Base-by-base conservation (phyloP, 371 early-diverging fungal species). In the Circinella umbellata region DNA sequence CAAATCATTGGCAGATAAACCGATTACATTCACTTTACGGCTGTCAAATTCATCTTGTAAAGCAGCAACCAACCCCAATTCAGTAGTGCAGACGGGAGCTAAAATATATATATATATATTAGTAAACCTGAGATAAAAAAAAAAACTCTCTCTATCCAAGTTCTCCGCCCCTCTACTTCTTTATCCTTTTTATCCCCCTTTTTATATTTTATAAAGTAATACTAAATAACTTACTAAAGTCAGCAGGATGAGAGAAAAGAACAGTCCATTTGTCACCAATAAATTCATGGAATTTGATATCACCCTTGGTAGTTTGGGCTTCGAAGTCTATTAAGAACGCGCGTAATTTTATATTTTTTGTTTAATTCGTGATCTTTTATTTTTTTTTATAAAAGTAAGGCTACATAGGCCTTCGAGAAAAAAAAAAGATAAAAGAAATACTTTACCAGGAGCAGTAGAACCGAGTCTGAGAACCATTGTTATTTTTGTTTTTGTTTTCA, bases 61-160 rank as follows among this genome's bases (percentile, higher is more conserved):
- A 64, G 88, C 90, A 71, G 96, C 96, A 15, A 95, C 96, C 39
- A 88, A 88, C 63, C 97, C 97, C 67, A 97, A 91, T 81, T 98
- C 98, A 35, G 96, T 96, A 51, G 96, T 96, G 87, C 98, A 97
- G 54, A 96, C 97, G 62, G 96, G 97, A 46, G 97, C 88, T 87
- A 64, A 47, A 10, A 39, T 4, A 13, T 13, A n/a, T 15, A 13
- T 53, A 8, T 53, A 6, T 15, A 18, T 53, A 15, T n/a, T n/a
- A 13, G 53, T 18, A 15, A 15, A 53, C 6, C 11, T 6, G 9
- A 42, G n/a, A n/a, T n/a, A n/a, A n/a, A n/a, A 42, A 9, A 42
- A 42, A 42, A 6, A 42, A 9, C 11, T 42, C 9, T 11, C 42
- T 42, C 42, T 51, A 8, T 15, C 51, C 51, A 5, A 51, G 14